Evolutionary conservation across 2,329 filamentous ascomycete genomes (phyloP).

Genomic region (Fusarium sp.): DNA sequence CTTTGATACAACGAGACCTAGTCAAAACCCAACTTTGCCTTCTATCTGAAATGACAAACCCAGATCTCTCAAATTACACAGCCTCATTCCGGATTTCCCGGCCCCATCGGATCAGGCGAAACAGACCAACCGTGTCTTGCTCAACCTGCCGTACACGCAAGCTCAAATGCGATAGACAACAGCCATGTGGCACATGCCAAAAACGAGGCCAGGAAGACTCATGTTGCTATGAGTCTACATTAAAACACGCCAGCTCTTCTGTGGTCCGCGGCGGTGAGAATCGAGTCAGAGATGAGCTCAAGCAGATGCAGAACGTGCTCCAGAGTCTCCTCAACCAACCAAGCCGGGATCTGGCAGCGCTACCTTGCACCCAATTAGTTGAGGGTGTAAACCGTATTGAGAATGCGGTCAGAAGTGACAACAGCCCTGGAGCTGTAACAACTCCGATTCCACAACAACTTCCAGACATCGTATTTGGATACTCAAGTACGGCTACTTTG

Average conservation of each 20-base stretch:
- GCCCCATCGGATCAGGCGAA: slow-evolving; percentile 7
- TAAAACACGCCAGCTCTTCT: accelerated
- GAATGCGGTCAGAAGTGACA: not conserved
- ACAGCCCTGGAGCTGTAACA: accelerated
- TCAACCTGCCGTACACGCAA: slow-evolving; percentile 19
- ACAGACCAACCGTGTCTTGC: slow-evolving; percentile 15
- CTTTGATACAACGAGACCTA: too few species aligned
- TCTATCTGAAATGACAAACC: not conserved
- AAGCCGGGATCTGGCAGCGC: not conserved
- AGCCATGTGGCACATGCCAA: slow-evolving; percentile 17
- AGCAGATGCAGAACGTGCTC: slow-evolving; percentile 20
- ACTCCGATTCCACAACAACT: not conserved
- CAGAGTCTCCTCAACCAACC: slow-evolving; percentile 6
- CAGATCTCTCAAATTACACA: not conserved
- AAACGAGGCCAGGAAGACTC: slow-evolving; percentile 6
- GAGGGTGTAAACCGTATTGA: not conserved
- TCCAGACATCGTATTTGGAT: slow-evolving; percentile 6
- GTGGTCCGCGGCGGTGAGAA: not conserved
- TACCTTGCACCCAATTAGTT: not conserved
- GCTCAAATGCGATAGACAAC: slow-evolving; percentile 25
- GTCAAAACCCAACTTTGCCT: too few species aligned
- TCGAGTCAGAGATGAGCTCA: slow-evolving; percentile 15
- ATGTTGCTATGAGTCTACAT: not conserved
- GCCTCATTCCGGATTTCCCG: slow-evolving; percentile 12
- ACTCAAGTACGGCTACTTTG: not conserved